Percentiles rank a stretch among this genome's conserved stretches.
Evolutionary conservation across 768 basidiomycete species (phyloP).

Genomic region (Suillus decipiens): DNA sequence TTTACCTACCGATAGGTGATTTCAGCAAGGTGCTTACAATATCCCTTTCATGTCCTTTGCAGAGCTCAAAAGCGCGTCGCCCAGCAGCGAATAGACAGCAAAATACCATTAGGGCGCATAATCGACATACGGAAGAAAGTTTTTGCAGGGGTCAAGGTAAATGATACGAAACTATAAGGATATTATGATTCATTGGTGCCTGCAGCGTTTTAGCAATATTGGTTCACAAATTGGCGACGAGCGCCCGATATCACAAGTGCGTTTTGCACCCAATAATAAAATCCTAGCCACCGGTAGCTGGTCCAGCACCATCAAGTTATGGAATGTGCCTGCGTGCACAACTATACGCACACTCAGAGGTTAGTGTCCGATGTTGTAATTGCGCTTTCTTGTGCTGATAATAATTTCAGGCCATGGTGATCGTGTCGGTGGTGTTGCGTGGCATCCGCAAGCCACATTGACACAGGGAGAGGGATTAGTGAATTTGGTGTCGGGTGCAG

Average conservation of each 20-base stretch:
- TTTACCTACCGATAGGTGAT: conserved; percentile 56
- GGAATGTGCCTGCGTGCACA: conserved; percentile 93
- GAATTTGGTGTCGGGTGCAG: conserved; percentile 90
- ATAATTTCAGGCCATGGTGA: conserved; percentile 73
- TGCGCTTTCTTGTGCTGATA: conserved; percentile 13
- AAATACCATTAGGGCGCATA: conserved; percentile 81
- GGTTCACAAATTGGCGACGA: conserved; percentile 99
- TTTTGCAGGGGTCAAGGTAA: conserved; percentile 86
- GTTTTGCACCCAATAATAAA: conserved; percentile 91
- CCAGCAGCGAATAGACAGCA: conserved; percentile 90
- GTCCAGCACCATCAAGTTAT: conserved; percentile 93
- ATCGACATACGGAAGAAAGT: conserved; percentile 93
- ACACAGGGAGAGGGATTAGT: conserved; percentile 60
- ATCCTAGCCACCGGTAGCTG: conserved; percentile 92
- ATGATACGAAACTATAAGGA: conserved; percentile 17
- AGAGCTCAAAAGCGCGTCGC: conserved; percentile 96
- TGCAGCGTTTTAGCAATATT: conserved; percentile 83
- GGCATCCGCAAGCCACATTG: conserved; percentile 94
- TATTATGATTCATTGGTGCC: background rate
- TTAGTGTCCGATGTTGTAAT: conserved; percentile 28
- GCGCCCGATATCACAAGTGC: conserved; percentile 88
- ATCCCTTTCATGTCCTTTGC: conserved; percentile 44
- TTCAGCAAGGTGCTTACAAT: conserved; percentile 78
- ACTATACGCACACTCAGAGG: conserved; percentile 76
- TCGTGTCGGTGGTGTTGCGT: conserved; percentile 92